Evolutionary conservation across 2,329 filamentous ascomycete species (phyloP), one percentile per base, ranked within the genome.

Genomic region (Chaetomium globosum): DNA sequence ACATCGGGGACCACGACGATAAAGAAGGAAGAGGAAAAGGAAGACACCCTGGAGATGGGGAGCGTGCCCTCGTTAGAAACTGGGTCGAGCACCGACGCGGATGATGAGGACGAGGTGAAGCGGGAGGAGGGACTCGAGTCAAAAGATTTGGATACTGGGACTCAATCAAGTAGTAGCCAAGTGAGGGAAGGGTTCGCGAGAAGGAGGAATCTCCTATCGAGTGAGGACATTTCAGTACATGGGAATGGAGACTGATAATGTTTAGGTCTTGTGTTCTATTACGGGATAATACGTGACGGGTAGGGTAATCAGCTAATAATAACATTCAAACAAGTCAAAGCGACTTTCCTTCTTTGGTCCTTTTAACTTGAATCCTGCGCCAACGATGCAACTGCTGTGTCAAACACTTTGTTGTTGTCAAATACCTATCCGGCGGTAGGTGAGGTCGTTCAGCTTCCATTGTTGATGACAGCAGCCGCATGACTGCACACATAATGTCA

Each of bases 51-150:
- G 43, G 13, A 19, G 13, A 51, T 64, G 30, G 26, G 30, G 5
- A 64, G 26, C 1, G 28, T 67, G 23, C 69, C 68, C 10, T 68
- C 53, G 46, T 60, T 61, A 26, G 61, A 73, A 23, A 75, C 72
- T 55, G 59, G 63, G 26, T 71, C 82, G 66, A 81, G 79, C 1
- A 82, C 82, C 64, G 82, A 83, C 63, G 81, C 83, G 66, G 77
- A 76, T 31, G 78, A 80, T 31, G 76, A 78, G n/a, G 49, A 48
- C 30, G 65, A 28, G 43, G 43, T 12, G 58, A 58, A 26, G 54
- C 43, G 16, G 43, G 71, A 64, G 43, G 48, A 70, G 62, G 31
- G 30, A n/a, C 13, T 10, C 0, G 53, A 51, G 10, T 12, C 31
- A 30, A 52, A 46, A 7, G 71, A 70, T 13, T 61, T 63, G 55